Percentiles rank a stretch among this genome's conserved stretches.
These are phyloP conservation scores for Phyllosticta citriasiana DNA, from an alignment of 2,329 filamentous ascomycete genomes.

Conservation along the genomic window DNA sequence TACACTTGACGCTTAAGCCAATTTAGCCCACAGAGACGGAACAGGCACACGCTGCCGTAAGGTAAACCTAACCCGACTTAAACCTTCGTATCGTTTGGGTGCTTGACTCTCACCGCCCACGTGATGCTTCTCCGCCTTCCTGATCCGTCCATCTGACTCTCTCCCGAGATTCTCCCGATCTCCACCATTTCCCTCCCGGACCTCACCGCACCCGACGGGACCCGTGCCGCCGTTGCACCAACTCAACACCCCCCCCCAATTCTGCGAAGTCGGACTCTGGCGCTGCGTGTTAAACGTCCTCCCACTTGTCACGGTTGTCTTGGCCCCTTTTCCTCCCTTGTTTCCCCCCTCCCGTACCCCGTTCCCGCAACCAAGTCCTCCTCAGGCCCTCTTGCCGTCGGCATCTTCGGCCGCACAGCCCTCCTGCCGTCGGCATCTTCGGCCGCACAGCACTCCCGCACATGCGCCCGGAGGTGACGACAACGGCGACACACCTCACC, in stretches of 20 bases:
- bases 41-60: too few relatives aligned
- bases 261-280: not conserved
- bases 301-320: not conserved
- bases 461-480: too few relatives aligned
- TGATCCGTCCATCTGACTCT: too few relatives aligned
- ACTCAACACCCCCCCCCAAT: not conserved
- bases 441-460: too few relatives aligned
- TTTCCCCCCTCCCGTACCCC: not conserved
- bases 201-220: too few relatives aligned
- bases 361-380: not conserved
- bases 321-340: not conserved
- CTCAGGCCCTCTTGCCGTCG: not conserved
- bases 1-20: too few relatives aligned
- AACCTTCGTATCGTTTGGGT: too few relatives aligned
- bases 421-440: not conserved
- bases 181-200: not conserved
- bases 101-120: not conserved
- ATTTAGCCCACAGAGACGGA: too few relatives aligned
- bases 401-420: not conserved
- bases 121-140: not conserved
- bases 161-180: not conserved
- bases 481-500: too few relatives aligned
- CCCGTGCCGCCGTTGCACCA: too few relatives aligned
- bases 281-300: not conserved
- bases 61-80: not conserved